Conservation (phyloP, 352 stramenopile genomes). For the Phytophthora palmivora region DNA sequence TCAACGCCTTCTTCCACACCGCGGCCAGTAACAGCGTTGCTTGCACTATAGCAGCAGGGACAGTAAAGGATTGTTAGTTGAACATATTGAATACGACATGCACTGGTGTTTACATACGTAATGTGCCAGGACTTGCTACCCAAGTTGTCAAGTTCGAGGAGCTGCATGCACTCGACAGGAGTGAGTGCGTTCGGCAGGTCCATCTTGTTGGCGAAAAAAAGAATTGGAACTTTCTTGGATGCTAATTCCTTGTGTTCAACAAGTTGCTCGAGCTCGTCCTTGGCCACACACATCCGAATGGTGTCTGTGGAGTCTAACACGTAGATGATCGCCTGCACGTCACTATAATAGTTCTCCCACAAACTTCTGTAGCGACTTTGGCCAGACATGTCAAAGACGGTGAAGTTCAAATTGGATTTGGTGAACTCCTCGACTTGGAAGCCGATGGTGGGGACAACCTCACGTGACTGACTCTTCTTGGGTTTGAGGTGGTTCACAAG, state of each 20-base stretch:
- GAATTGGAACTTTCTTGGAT: slow-evolving; percentile 75
- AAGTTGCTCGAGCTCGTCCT: slow-evolving; percentile 89
- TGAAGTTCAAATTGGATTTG: slow-evolving; percentile 93
- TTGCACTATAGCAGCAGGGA: slow-evolving; percentile 50
- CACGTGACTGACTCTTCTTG: slow-evolving; percentile 81
- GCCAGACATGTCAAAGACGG: slow-evolving; percentile 92
- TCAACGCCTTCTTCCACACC: slow-evolving; percentile 84
- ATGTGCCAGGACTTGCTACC: slow-evolving; percentile 87
- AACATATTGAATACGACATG: neutral
- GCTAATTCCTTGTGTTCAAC: slow-evolving; percentile 82
- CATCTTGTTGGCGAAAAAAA: slow-evolving; percentile 93
- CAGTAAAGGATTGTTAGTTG: slow-evolving; percentile 3
- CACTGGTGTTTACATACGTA: slow-evolving; percentile 50
- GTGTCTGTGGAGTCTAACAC: slow-evolving; percentile 90
- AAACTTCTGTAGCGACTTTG: slow-evolving; percentile 82
- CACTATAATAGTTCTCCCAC: slow-evolving; percentile 89
- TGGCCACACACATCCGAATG: slow-evolving; percentile 87
- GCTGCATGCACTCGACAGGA: slow-evolving; percentile 83
- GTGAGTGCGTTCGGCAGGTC: slow-evolving; percentile 74
- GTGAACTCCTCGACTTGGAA: slow-evolving; percentile 92
- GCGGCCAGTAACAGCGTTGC: slow-evolving; percentile 81
- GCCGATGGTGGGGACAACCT: slow-evolving; percentile 90
- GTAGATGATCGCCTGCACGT: slow-evolving; percentile 91
- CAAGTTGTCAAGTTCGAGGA: slow-evolving; percentile 82
- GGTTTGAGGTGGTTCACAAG: slow-evolving; percentile 94